Conservation (phyloP, 768 basidiomycete species). For the Kwoniella dejecticola region DNA sequence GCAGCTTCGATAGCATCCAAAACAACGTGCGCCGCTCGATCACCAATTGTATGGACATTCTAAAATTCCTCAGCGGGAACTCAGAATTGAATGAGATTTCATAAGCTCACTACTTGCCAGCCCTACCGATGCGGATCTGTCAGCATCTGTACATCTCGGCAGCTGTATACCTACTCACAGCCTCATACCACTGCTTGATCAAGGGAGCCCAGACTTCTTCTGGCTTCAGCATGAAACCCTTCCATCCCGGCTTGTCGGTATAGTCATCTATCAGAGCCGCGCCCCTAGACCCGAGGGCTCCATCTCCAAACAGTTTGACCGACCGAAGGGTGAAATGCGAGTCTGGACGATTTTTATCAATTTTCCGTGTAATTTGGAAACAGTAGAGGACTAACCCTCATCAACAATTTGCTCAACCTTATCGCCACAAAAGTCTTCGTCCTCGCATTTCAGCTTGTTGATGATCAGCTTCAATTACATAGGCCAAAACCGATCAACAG, state of each 20-base stretch:
- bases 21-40: conserved; percentile 79
- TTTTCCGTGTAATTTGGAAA: too few relatives aligned
- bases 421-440: conserved; percentile 68
- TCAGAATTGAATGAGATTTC: too few relatives aligned
- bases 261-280: conserved; percentile 86
- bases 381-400: too few relatives aligned
- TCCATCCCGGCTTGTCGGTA: conserved; percentile 68
- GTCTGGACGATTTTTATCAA: conserved; percentile 51
- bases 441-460: conserved; percentile 50
- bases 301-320: conserved; percentile 62
- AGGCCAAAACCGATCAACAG: not conserved
- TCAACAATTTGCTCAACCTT: conserved; percentile 63
- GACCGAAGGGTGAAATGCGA: conserved; percentile 64
- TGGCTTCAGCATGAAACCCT: conserved; percentile 68
- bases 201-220: conserved; percentile 63
- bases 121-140: conserved; percentile 54
- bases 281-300: conserved; percentile 89
- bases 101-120: conserved; percentile 75
- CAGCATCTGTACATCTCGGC: not conserved
- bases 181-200: conserved; percentile 67
- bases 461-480: not conserved
- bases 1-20: conserved; percentile 79
- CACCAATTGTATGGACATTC: conserved; percentile 69
- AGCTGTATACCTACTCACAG: conserved; percentile 50
- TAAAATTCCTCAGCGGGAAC: conserved; percentile 54